phyloP scores from a whole-genome alignment of 2,329 filamentous ascomycete genomes.

The Penicillium aurantiogriseum region DNA sequence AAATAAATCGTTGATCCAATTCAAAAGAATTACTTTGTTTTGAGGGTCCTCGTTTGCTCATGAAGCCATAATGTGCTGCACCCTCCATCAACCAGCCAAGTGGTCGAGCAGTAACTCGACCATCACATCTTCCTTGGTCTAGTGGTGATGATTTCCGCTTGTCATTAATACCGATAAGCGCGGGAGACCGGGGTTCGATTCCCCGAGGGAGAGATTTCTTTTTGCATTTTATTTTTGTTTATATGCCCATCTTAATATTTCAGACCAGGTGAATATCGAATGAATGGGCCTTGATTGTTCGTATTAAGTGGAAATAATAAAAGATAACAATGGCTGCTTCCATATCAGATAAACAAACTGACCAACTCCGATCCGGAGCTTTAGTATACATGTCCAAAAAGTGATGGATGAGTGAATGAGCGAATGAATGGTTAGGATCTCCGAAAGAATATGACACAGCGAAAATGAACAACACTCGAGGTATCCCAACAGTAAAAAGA shows the following conservation, averaged over 20 bases:
- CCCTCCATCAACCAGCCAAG: slow-evolving; percentile 21
- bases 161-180: slow-evolving; percentile 34
- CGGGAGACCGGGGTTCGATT: slow-evolving; percentile 43
- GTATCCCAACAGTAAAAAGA: not conserved
- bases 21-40: not conserved
- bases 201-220: slow-evolving; percentile 37
- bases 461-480: not conserved
- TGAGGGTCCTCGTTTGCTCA: accelerated
- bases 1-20: not conserved
- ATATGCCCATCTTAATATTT: not conserved
- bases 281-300: not conserved
- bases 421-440: not conserved
- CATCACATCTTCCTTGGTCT: slow-evolving; percentile 34
- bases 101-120: slow-evolving; percentile 27
- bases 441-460: not conserved
- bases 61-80: not conserved
- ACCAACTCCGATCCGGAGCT: not conserved
- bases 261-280: not conserved
- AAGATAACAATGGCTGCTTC: not conserved
- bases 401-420: not conserved
- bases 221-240: not conserved
- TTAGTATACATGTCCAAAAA: not conserved
- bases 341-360: not conserved
- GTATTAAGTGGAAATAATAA: not conserved
- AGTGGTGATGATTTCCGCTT: slow-evolving; percentile 45